Evolutionary conservation across 352 stramenopile genomes (phyloP).

Genomic region (Globisporangium middletonii): DNA sequence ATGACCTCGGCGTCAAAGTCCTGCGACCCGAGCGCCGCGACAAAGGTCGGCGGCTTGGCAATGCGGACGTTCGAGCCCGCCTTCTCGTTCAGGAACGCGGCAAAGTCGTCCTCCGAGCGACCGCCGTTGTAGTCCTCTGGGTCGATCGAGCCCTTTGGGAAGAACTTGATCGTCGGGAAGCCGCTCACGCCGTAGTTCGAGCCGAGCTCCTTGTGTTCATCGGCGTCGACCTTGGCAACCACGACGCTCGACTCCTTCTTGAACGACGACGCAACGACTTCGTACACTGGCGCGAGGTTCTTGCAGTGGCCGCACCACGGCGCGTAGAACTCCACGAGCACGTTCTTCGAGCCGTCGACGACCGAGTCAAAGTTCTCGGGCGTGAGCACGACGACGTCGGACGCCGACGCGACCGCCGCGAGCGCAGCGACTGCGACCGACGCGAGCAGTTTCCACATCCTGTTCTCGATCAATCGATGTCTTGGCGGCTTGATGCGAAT

Average conservation of each 20-base stretch:
- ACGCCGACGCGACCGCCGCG: constrained; percentile 46
- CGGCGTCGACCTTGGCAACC: constrained; percentile 88
- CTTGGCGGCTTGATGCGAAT: background rate
- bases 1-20: constrained; percentile 81
- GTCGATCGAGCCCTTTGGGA: constrained; percentile 69
- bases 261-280: constrained; percentile 85
- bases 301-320: constrained; percentile 95
- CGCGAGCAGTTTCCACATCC: constrained; percentile 58
- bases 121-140: constrained; percentile 85
- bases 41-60: constrained; percentile 59
- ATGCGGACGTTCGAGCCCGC: constrained; percentile 66
- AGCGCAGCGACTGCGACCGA: constrained; percentile 34
- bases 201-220: constrained; percentile 77
- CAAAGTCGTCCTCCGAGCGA: constrained; percentile 79
- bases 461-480: background rate
- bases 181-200: constrained; percentile 82
- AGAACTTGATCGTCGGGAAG: constrained; percentile 94
- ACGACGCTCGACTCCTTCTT: constrained; percentile 83
- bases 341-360: constrained; percentile 79
- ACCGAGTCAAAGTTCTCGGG: constrained; percentile 78
- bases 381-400: constrained; percentile 75
- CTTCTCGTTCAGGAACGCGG: constrained; percentile 73
- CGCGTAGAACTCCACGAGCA: constrained; percentile 92
- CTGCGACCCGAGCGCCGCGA: constrained; percentile 44
- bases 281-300: constrained; percentile 69